Evolutionary conservation across 441 rosid species (phyloP), one percentile per base, ranked within the genome.

Genomic region (Syzygium syzygioides): DNA sequence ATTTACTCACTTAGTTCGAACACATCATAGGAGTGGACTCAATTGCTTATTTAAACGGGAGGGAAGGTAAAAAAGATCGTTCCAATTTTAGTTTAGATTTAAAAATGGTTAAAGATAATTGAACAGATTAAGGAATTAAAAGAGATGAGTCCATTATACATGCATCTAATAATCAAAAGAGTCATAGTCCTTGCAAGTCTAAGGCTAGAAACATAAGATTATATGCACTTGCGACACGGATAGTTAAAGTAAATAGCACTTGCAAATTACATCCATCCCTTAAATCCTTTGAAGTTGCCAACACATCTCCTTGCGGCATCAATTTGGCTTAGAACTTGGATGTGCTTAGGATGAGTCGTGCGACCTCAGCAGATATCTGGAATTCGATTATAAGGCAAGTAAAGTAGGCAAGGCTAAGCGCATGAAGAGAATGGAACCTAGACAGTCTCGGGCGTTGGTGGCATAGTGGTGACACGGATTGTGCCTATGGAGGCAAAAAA

Each of bases 401-500:
- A 30, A 17, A 9, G 3, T 17, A 9, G 76, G 41, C 37, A 7
- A 66, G 76, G 76, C 41, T 66, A 13, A 30, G 41, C 4, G 34
- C 76, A 30, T 17, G 17, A 4, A 66, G 76, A 30, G 37, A 30
- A 64, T 7, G 32, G 76, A 64, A 64, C 37, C 23, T 59, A 14
- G 64, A 59, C 7, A 64, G 76, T 3, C 20, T 15, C 68, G 17
- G 34, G 68, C 18, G 9, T 18, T 62, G 6, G 17, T 14, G 34
- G 34, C 68, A n/a, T 28, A 28, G 34, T 17, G 0, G 19, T 14
- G 19, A 62, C 71, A 19, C 1, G 3, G 37, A 7, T 14, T 62
- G 19, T 62, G 20, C 34, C 71, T 0, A 28, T 13, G 7, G 14
- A 28, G 32, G 34, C 68, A 1, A 1, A 7, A 6, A n/a, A 14